Evolutionary conservation across 805 yeast genomes (phyloP).

Genomic region (Metschnikowia baotianmanensis): DNA sequence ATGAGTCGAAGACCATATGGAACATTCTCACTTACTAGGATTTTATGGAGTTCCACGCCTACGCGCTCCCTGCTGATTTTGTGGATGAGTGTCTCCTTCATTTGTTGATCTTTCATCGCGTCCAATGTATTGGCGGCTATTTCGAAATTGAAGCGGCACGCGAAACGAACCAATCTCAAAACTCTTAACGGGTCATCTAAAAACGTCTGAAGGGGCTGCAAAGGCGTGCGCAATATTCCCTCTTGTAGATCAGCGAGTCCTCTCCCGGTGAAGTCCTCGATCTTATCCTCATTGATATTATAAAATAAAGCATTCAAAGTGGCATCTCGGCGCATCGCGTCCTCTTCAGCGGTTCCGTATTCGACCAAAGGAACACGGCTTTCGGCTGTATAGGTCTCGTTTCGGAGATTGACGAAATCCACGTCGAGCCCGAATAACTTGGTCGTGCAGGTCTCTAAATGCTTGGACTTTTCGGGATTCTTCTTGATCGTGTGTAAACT

Average conservation of each 20-base stretch:
- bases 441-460: constrained; percentile 94
- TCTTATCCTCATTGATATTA: constrained; percentile 61
- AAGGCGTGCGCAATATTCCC: constrained; percentile 84
- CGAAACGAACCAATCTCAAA: constrained; percentile 80
- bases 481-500: constrained; percentile 78
- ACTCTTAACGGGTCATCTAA: constrained; percentile 93
- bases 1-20: constrained; percentile 61
- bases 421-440: constrained; percentile 79
- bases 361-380: constrained; percentile 82
- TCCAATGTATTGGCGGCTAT: constrained; percentile 56
- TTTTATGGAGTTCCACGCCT: constrained; percentile 81
- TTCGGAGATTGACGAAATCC: constrained; percentile 89
- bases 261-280: constrained; percentile 80
- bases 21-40: constrained; percentile 62
- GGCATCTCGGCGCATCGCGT: constrained; percentile 92
- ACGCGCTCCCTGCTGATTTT: constrained; percentile 90
- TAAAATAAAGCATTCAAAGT: constrained; percentile 91
- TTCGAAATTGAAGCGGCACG: constrained; percentile 67
- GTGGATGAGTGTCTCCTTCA: constrained; percentile 55
- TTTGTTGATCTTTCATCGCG: constrained; percentile 62
- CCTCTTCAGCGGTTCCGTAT: constrained; percentile 89
- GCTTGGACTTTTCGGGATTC: constrained; percentile 95
- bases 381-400: constrained; percentile 78
- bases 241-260: constrained; percentile 71
- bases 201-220: constrained; percentile 81